Percentiles rank a stretch among this genome's conserved stretches.
Conservation (phyloP, 331 rosid species). For the Stylosanthes scabra region DNA sequence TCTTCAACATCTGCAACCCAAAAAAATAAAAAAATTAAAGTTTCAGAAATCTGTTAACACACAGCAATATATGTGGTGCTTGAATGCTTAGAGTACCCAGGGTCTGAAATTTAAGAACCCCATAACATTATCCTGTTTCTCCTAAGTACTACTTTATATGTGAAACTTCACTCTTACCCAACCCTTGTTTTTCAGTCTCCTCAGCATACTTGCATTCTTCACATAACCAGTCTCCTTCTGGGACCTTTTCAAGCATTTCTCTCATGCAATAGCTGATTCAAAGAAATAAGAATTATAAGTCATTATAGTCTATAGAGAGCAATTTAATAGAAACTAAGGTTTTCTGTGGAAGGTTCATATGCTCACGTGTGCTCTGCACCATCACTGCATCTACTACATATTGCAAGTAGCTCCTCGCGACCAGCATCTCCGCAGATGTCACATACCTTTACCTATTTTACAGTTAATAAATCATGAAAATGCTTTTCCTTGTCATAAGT, state of each 20-base stretch:
- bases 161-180: conserved; percentile 54
- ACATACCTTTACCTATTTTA: conserved; percentile 85
- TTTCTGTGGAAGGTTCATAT: conserved; percentile 20
- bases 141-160: neutral
- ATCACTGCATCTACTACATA: conserved; percentile 89
- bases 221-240: conserved; percentile 88
- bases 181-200: conserved; percentile 64
- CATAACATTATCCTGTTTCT: neutral
- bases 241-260: conserved; percentile 74
- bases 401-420: conserved; percentile 86
- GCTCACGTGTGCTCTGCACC: conserved; percentile 98
- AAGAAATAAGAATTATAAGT: conserved; percentile 33
- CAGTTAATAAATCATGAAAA: conserved; percentile 28
- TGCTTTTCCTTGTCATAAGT: neutral
- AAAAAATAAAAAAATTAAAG: conserved; percentile 21
- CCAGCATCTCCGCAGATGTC: conserved; percentile 99
- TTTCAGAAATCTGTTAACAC: neutral
- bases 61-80: neutral
- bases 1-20: conserved; percentile 60
- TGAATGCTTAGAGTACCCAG: neutral
- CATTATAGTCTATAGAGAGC: conserved; percentile 15
- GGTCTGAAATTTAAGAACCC: conserved; percentile 9
- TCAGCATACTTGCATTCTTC: conserved; percentile 84
- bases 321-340: conserved; percentile 18
- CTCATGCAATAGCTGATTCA: conserved; percentile 90